Evolutionary conservation across 805 yeast species (phyloP).

Genomic region (Schwanniomyces pseudopolymorphus): DNA sequence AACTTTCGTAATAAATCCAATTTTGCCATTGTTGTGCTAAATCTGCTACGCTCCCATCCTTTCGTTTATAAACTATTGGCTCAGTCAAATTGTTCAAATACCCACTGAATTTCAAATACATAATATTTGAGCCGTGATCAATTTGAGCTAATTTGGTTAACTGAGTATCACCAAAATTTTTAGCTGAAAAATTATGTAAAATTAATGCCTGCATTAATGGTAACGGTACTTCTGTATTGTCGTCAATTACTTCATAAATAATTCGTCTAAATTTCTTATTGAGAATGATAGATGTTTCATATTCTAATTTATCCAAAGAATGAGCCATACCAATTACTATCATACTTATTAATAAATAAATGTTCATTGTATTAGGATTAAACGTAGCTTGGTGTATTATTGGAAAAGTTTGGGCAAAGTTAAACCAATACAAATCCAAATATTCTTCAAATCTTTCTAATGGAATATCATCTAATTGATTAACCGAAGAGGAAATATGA

Average conservation of each 20-base stretch:
- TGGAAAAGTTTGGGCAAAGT: slow-evolving; percentile 37
- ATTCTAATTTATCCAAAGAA: slow-evolving; percentile 8
- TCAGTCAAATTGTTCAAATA: slow-evolving; percentile 6
- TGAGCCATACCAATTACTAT: slow-evolving; percentile 13
- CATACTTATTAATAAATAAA: slow-evolving; percentile 7
- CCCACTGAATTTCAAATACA: slow-evolving; percentile 7
- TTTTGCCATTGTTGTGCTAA: slow-evolving; percentile 34
- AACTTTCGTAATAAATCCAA: slow-evolving; percentile 47
- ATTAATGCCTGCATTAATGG: slow-evolving; percentile 6
- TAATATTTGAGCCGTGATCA: slow-evolving; percentile 10
- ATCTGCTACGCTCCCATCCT: not conserved
- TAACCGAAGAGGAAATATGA: slow-evolving; percentile 1
- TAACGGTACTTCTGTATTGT: slow-evolving; percentile 8
- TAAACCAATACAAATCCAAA: slow-evolving; percentile 27
- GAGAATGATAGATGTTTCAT: slow-evolving; percentile 7
- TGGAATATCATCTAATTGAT: slow-evolving; percentile 1
- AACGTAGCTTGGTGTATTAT: slow-evolving; percentile 38
- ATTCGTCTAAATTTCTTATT: slow-evolving; percentile 6
- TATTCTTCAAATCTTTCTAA: slow-evolving; percentile 6
- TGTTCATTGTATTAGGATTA: slow-evolving; percentile 5
- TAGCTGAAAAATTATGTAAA: slow-evolving; percentile 8
- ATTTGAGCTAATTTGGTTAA: slow-evolving; percentile 7
- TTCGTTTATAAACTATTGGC: slow-evolving; percentile 4
- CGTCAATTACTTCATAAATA: slow-evolving; percentile 7
- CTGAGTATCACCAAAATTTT: slow-evolving; percentile 8